Percentiles rank a stretch among this genome's conserved stretches.
These are phyloP conservation scores for Ceriops decandra DNA, from an alignment of 345 rosid genomes.

Conservation along the genomic window DNA sequence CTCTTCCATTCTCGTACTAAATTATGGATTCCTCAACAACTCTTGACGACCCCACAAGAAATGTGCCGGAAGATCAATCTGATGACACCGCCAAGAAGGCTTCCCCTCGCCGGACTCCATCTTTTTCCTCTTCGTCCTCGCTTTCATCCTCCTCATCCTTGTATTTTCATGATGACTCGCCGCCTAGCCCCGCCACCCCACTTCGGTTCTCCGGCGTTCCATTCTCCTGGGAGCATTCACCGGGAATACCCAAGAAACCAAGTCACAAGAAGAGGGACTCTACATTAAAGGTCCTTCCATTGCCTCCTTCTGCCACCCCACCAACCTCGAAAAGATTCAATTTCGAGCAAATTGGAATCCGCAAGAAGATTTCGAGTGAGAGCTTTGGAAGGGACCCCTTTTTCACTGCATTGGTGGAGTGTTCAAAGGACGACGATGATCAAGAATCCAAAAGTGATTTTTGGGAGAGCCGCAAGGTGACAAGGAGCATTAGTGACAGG, in stretches of 20 bases:
- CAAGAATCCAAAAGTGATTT: background rate
- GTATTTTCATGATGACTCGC: slow-evolving; percentile 43
- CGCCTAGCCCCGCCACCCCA: slow-evolving; percentile 55
- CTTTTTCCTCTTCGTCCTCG: slow-evolving; percentile 35
- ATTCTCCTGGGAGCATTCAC: slow-evolving; percentile 87
- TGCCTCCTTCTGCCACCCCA: slow-evolving; percentile 54
- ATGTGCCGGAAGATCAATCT: background rate
- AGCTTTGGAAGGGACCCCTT: slow-evolving; percentile 59
- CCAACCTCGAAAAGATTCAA: slow-evolving; percentile 23
- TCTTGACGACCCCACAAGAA: slow-evolving; percentile 1
- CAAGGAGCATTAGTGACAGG: slow-evolving; percentile 33
- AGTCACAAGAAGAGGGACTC: slow-evolving; percentile 31
- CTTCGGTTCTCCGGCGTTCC: slow-evolving; percentile 70
- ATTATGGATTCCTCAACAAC: slow-evolving; percentile 19
- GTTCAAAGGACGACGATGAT: slow-evolving; percentile 53
- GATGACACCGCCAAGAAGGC: background rate
- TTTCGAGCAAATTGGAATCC: slow-evolving; percentile 5
- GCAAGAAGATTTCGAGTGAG: slow-evolving; percentile 23
- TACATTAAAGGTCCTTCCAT: slow-evolving; percentile 38
- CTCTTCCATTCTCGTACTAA: no score
- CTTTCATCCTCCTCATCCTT: slow-evolving; percentile 40
- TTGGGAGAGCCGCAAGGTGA: slow-evolving; percentile 33
- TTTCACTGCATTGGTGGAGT: slow-evolving; percentile 63
- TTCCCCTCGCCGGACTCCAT: slow-evolving; percentile 25
- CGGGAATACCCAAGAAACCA: slow-evolving; percentile 79